Evolutionary conservation across 768 basidiomycete species (phyloP).

Genomic region (Amanita pseudoporphyria): DNA sequence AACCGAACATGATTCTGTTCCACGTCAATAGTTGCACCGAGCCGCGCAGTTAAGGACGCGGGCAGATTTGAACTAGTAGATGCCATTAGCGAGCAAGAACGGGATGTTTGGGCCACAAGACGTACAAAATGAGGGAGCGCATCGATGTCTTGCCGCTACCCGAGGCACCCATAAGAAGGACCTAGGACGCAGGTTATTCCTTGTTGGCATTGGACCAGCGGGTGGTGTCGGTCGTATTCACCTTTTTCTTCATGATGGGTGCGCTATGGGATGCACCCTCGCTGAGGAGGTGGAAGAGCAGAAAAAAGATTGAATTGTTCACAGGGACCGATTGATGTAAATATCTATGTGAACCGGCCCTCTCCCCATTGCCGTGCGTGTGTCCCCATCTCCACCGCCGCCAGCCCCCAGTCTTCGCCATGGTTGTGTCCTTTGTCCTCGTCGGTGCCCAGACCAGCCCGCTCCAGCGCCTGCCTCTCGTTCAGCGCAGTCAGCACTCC

Average conservation of each 20-base stretch:
- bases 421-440: conserved; percentile 85
- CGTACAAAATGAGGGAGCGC: conserved; percentile 98
- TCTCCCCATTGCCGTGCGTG: conserved; percentile 57
- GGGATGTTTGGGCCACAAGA: conserved; percentile 10
- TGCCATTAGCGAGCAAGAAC: not conserved
- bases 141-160: conserved; percentile 96
- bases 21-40: conserved; percentile 97
- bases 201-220: conserved; percentile 1
- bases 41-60: conserved; percentile 80
- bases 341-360: conserved; percentile 44
- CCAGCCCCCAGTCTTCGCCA: conserved; percentile 95
- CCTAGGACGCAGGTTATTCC: conserved; percentile 37
- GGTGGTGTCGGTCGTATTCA: conserved; percentile 18
- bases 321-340: not conserved
- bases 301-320: conserved; percentile 4
- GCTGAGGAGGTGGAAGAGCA: conserved; percentile 10
- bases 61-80: conserved; percentile 81
- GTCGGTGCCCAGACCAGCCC: conserved; percentile 79
- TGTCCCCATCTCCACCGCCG: conserved; percentile 88
- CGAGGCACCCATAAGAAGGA: conserved; percentile 96
- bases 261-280: not conserved
- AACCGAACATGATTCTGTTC: conserved; percentile 97
- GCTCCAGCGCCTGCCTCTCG: conserved; percentile 90
- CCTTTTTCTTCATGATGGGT: conserved; percentile 54
- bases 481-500: conserved; percentile 89